phyloP scores from a whole-genome alignment of 75 land plant species.

The Pinus tabuliformis region DNA sequence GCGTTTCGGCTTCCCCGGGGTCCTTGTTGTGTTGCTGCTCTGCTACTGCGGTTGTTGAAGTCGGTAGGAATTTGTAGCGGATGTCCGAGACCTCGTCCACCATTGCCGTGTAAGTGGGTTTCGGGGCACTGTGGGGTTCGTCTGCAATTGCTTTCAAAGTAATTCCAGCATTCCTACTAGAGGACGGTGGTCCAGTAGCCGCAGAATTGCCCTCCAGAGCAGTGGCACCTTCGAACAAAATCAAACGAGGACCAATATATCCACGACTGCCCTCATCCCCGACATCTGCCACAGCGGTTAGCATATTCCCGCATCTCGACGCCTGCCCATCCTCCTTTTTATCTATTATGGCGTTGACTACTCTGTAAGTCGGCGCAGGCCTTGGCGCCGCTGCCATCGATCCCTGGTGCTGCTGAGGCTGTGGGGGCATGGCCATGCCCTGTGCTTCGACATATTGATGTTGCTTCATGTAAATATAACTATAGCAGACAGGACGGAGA shows the following conservation, averaged over 20 bases:
- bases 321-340: slow-evolving; percentile 51
- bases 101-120: too few relatives aligned
- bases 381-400: slow-evolving; percentile 15
- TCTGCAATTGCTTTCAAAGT: too few relatives aligned
- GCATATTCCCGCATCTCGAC: slow-evolving; percentile 39
- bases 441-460: neutral
- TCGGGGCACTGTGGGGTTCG: too few relatives aligned
- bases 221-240: slow-evolving; percentile 46
- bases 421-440: neutral
- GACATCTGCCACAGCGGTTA: slow-evolving; percentile 42
- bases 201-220: slow-evolving; percentile 47
- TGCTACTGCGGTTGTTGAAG: too few relatives aligned
- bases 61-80: too few relatives aligned
- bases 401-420: slow-evolving; percentile 1
- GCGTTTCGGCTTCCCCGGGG: too few relatives aligned
- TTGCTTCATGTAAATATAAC: too few relatives aligned
- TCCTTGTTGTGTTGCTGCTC: too few relatives aligned
- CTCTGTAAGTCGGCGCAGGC: slow-evolving; percentile 29
- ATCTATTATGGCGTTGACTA: slow-evolving; percentile 28
- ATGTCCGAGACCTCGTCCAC: too few relatives aligned
- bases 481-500: too few relatives aligned
- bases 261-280: slow-evolving; percentile 40
- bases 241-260: slow-evolving; percentile 39
- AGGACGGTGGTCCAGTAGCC: slow-evolving; percentile 22
- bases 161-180: slow-evolving; percentile 32